Conservation (phyloP, 768 basidiomycete species). For the Hygrophorus pudorinus region DNA sequence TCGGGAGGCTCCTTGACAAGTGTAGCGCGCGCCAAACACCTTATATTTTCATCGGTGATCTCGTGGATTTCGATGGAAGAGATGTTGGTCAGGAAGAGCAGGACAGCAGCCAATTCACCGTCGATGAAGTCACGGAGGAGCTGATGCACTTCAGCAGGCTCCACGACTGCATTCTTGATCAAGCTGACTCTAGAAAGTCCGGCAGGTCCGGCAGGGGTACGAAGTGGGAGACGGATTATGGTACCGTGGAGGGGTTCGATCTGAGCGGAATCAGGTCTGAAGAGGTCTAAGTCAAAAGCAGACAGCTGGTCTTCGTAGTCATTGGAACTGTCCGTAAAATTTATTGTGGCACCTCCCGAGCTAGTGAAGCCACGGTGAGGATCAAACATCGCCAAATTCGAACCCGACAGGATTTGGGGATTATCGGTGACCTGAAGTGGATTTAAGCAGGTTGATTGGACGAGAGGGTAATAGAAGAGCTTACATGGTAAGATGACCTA, state of each 20-base stretch:
- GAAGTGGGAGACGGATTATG: conserved; percentile 37
- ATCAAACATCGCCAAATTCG: conserved; percentile 31
- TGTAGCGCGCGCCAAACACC: not conserved
- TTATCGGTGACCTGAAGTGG: conserved; percentile 33
- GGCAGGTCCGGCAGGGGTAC: conserved; percentile 10
- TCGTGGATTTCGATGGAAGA: conserved; percentile 29
- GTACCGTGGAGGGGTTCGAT: conserved; percentile 25
- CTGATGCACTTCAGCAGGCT: conserved; percentile 21
- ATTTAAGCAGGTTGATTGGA: not conserved
- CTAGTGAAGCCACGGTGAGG: conserved; percentile 23
- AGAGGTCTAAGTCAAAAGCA: conserved; percentile 17
- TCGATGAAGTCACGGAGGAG: conserved; percentile 32
- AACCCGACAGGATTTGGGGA: conserved; percentile 36
- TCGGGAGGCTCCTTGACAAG: conserved; percentile 7
- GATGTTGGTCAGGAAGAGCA: conserved; percentile 34
- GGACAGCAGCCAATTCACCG: conserved; percentile 27
- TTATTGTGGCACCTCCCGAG: conserved; percentile 21
- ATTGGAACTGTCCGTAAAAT: conserved; percentile 15
- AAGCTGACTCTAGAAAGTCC: conserved; percentile 13
- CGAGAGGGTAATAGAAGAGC: conserved; percentile 4
- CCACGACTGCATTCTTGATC: conserved; percentile 25
- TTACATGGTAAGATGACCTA: conserved; percentile 40
- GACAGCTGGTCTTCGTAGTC: conserved; percentile 21
- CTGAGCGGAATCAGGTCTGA: conserved; percentile 13
- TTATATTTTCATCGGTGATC: conserved; percentile 14